Evolutionary conservation across 2,329 filamentous ascomycete genomes (phyloP), one percentile per base, ranked within the genome.

Genomic region (Talaromyces sp.): DNA sequence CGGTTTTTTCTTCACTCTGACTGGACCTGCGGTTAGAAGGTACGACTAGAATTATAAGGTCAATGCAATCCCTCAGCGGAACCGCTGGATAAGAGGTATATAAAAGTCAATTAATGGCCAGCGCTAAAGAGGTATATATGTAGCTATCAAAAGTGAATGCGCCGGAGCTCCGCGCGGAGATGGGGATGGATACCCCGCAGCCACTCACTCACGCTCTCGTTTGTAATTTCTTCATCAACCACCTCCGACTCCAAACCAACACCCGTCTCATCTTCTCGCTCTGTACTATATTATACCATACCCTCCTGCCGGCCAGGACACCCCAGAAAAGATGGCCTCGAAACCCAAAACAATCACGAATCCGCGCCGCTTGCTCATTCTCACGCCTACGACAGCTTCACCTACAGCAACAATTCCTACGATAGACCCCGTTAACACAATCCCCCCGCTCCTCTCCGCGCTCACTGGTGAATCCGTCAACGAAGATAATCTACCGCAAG

Each of bases 291-390:
- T 15, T 36, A 39, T 7, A 39, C 15, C 1, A n/a, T 6, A n/a
- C 6, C 17, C 59, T 55, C 49, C 27, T 58, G 49, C 55, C 55
- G 51, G 60, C 39, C 63, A 64, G 62, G 42, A 44, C 51, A 19
- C 52, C 13, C 4, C 15, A 2, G 4, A 47, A 19, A 25, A 33
- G 10, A 49, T 33, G 49, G 28, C 58, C 51, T 10, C 55, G 39
- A 47, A 58, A 47, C 56, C 58, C 25, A 67, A 69, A 59, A 64
- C 60, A 55, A 75, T 78, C 64, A 58, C 68, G 59, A 76, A 75
- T 59, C 73, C 76, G n/a, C 74, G 74, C 59, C 76, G 76, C 17
- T 74, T 78, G 55, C 69, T 78, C 63, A 73, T 78, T 55, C 71
- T 78, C 56, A 70, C 75, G 6, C 75, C 76, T 19, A 68, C 70